Percentiles rank a stretch among this genome's conserved stretches.
phyloP scores from a whole-genome alignment of 441 rosid species.

The Viola pubescens region DNA sequence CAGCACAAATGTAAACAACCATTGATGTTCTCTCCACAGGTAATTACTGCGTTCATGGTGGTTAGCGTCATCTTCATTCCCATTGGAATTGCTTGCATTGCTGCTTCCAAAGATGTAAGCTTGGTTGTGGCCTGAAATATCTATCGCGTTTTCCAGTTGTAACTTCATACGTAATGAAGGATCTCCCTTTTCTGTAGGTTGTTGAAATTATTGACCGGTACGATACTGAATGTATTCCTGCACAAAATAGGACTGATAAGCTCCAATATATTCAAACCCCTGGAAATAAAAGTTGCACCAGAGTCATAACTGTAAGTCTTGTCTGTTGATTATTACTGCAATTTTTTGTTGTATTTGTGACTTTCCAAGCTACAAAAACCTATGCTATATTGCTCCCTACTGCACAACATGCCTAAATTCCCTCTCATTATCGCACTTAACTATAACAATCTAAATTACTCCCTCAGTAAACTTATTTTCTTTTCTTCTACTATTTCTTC shows the following conservation, averaged over 20 bases:
- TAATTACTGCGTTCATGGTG: conserved; percentile 77
- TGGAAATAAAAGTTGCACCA: conserved; percentile 38
- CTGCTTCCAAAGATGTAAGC: conserved; percentile 79
- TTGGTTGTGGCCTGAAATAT: background rate
- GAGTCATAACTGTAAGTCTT: conserved; percentile 44
- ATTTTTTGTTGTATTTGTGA: background rate
- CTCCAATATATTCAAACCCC: conserved; percentile 50
- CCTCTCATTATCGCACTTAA: background rate
- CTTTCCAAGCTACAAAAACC: conserved; percentile 1
- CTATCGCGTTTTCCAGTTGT: background rate
- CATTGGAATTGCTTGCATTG: conserved; percentile 71
- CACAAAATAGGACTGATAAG: conserved; percentile 34
- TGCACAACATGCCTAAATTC: background rate
- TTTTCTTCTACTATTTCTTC: conserved; percentile 10
- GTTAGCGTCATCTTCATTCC: conserved; percentile 85
- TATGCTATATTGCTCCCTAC: background rate
- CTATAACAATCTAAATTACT: background rate
- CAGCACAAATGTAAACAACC: background rate
- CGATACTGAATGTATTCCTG: conserved; percentile 61
- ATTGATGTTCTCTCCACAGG: conserved; percentile 36
- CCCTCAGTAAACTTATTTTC: conserved; percentile 1
- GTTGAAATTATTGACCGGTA: conserved; percentile 85
- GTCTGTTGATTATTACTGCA: conserved; percentile 3
- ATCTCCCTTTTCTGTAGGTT: conserved; percentile 38
- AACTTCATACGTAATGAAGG: conserved; percentile 14